phyloP scores from a whole-genome alignment of 768 basidiomycete genomes.

The Boletus vinaceobasis region DNA sequence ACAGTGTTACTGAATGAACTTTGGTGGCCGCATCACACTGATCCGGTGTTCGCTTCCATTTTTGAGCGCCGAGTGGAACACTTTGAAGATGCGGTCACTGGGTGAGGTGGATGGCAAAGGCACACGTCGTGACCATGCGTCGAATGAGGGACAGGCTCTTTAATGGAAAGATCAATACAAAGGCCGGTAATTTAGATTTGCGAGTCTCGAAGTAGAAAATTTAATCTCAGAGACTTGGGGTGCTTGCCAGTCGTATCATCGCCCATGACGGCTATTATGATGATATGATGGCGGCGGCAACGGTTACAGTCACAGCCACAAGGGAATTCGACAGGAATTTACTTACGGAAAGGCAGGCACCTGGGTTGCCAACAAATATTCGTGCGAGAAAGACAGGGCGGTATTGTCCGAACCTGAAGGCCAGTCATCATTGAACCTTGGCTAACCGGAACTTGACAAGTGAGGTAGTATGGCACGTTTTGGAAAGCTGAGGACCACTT shows the following conservation, averaged over 20 bases:
- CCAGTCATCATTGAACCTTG: constrained; percentile 7
- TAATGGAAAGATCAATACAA: constrained; percentile 17
- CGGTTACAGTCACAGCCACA: constrained; percentile 11
- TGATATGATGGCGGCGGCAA: constrained; percentile 18
- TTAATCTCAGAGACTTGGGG: constrained; percentile 18
- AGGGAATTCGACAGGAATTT: constrained; percentile 15
- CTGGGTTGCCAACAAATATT: constrained; percentile 9
- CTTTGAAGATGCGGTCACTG: constrained; percentile 11
- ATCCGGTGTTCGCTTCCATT: constrained; percentile 22
- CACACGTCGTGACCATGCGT: constrained; percentile 4
- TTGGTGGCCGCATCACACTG: constrained; percentile 7
- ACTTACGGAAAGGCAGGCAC: constrained; percentile 18
- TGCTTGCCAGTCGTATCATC: constrained; percentile 3
- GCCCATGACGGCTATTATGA: constrained; percentile 7
- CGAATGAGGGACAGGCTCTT: constrained; percentile 1
- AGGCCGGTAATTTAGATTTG: constrained; percentile 20
- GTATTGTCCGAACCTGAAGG: constrained; percentile 12
- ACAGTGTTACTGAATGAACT: constrained; percentile 4
- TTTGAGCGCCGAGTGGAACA: constrained; percentile 12
- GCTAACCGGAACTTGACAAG: constrained; percentile 12
- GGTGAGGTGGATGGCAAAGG: constrained; percentile 11
- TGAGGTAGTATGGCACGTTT: constrained; percentile 6
- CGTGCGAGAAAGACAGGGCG: constrained; percentile 17
- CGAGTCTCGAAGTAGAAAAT: constrained; percentile 4
- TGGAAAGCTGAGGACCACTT: constrained; percentile 4